Evolutionary conservation across 768 basidiomycete genomes (phyloP).

Genomic region (Myochromella boudieri): DNA sequence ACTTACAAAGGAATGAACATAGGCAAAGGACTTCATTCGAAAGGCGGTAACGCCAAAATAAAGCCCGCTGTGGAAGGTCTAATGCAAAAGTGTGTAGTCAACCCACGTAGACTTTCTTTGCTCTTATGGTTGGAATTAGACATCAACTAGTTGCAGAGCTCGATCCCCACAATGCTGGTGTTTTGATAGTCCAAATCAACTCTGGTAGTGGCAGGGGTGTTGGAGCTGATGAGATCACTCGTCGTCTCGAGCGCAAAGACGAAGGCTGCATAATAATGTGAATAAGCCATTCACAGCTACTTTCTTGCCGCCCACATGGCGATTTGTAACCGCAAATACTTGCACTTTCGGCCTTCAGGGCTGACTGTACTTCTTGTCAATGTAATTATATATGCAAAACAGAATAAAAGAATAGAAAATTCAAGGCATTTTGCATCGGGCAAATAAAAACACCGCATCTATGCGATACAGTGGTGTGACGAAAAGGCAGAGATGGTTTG

Average conservation of each 20-base stretch:
- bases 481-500: not conserved
- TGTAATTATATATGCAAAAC: too few relatives aligned
- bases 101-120: not conserved
- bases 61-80: constrained; percentile 90
- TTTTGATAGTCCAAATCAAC: constrained; percentile 75
- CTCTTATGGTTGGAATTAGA: constrained; percentile 34
- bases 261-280: constrained; percentile 73
- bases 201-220: constrained; percentile 39
- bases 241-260: constrained; percentile 49
- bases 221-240: constrained; percentile 57
- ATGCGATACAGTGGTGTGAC: not conserved
- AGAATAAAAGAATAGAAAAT: not conserved
- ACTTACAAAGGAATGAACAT: too few relatives aligned
- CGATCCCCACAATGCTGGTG: constrained; percentile 82
- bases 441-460: constrained; percentile 2
- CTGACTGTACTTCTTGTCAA: too few relatives aligned
- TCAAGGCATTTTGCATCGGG: constrained; percentile 2
- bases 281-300: too few relatives aligned
- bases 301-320: too few relatives aligned
- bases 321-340: too few relatives aligned
- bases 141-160: constrained; percentile 69
- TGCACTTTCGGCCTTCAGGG: too few relatives aligned
- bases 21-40: constrained; percentile 90
- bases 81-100: constrained; percentile 65
- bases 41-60: constrained; percentile 75